Evolutionary conservation across 257 asterid genomes (phyloP), one percentile per base, ranked within the genome.

Genomic region (Primulina huaijiensis): DNA sequence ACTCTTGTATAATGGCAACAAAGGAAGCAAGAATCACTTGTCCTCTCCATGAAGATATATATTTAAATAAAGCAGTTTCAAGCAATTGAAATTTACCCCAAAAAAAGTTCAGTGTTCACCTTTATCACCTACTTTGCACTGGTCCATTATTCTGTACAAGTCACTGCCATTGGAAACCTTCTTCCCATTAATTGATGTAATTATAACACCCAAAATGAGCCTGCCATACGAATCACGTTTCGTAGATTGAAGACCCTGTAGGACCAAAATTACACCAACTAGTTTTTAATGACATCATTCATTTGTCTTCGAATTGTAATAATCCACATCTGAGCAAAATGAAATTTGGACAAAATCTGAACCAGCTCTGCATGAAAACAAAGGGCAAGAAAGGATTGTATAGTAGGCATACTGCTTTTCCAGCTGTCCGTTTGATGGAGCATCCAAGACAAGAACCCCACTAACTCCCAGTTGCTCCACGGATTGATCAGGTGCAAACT

Each of bases 381-480:
- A 62, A 65, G 62, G 38, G 37, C 17, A 17, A 55, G 46, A 35
- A 17, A 62, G 10, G 27, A 16, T 17, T 70, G 34, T 64, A 50
- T 16, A 78, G 72, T 3, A 34, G 23, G 74, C 96, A 34, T 88
- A 94, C 98, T 17, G 99, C 99, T 94, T 94, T 94, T 83, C 99
- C 99, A 38, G 99, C 99, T n/a, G 99, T 69, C 97, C 98, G 75
- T 86, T 77, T 34, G 85, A 77, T 68, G 98, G 99, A 82, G 99
- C 99, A 74, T 94, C 99, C 79, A 94, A 69, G 72, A 94, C 95
- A 60, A 94, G 99, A 77, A 94, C 99, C 53, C 99, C 98, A 50
- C 95, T 89, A 40, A 94, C 96, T 76, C 97, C 99, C 37, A 94
- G 89, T 79, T 91, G 99, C 81, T 91, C 99, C 56, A 94, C 96